Base-by-base conservation (phyloP, 73 alveolate genomes). In the Tetrahymena elliotti region DNA sequence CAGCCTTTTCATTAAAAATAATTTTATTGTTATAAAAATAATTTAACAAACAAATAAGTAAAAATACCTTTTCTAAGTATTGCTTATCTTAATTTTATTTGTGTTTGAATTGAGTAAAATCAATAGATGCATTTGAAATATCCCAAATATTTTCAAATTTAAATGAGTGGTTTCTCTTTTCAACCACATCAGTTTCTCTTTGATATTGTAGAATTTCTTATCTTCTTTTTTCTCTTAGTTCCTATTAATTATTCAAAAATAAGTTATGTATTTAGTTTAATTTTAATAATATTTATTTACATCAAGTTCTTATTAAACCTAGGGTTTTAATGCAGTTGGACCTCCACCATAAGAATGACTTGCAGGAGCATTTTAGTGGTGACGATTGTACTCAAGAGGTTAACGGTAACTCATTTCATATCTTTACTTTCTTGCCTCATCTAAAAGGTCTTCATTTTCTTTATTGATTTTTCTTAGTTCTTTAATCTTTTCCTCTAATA, bases 121-220 rank as follows among this genome's bases (percentile, higher is more conserved):
- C 93, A 12, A 94, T 94, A 9, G 96, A 94, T 39, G 95, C 92
- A 36, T 94, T 94, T 5, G 93, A 94, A 18, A 38, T 53, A 52
- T 94, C 96, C 96, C 96, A 94, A 33, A 94, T 94, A 94, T 94
- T 94, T 33, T 94, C 96, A 88, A 88, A 94, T 52, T 94, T 94
- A 35, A 94, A 47, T 4, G 95, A 41, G 15, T 84, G 68, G 18
- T 68, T 68, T 41, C 84, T 94, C 93, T 53, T 94, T 16, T 53
- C 38, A 31, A 88, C 38, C 5, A 94, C 95, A 2, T 53, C 83
- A 31, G 95, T 93, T 83, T 88, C 93, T 47, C 93, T 88, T 88
- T 94, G 53, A 31, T 83, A 88, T 84, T 93, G 47, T 5, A 84
- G 93, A 10, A 94, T 94, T 88, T 94, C 96, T 47, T 94, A 82